Base-by-base conservation (phyloP, 139 green algal species). In the Chlorella sp. region DNA sequence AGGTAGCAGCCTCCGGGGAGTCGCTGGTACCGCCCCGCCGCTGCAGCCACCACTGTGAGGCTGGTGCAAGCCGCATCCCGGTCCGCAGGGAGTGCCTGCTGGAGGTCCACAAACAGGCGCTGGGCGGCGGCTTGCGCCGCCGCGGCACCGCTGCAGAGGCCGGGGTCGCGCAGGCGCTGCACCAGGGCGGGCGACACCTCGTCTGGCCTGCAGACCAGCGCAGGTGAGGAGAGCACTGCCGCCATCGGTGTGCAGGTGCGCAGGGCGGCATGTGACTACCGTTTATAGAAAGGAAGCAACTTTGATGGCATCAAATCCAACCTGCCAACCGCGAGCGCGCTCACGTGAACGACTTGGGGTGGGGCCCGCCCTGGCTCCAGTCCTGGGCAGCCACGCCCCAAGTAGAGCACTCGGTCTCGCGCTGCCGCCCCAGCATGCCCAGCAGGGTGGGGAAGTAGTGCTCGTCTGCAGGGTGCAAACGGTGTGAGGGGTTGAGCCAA, bases 361-460 rank as follows among this genome's bases (percentile, higher is more conserved):
- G 74, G 9, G 74, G 46, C 20, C 74, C 74, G n/a, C 74, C 74
- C n/a, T 41, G 5, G 46, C 48, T 67, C 74, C 74, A 80, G 74
- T 80, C 74, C 34, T 67, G 48, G 14, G 54, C 48, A 9, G 74
- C 74, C 74, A 80, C 48, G 30, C 74, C 74, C 74, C 74, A 80
- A n/a, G 46, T 67, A n/a, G 22, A 34, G 74, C 74, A 80, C 46
- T 80, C 48, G 28, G 36, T 67, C 48, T 80, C 74, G 13, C 13
- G 41, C 46, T 80, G 46, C 19, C 11, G 20, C 24, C 72, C 72
- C 43, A 78, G 72, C 43, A 78, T 32, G 28, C 74, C 75, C 17
- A 90, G 40, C 64, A 90, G 76, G 19, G 83, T 87, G 46, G 86
- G 24, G 44, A 90, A 75, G 75, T 87, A 90, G 73, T 90, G 86